Conservation (phyloP, 352 stramenopile species). For the Pythium phragmiticola region DNA sequence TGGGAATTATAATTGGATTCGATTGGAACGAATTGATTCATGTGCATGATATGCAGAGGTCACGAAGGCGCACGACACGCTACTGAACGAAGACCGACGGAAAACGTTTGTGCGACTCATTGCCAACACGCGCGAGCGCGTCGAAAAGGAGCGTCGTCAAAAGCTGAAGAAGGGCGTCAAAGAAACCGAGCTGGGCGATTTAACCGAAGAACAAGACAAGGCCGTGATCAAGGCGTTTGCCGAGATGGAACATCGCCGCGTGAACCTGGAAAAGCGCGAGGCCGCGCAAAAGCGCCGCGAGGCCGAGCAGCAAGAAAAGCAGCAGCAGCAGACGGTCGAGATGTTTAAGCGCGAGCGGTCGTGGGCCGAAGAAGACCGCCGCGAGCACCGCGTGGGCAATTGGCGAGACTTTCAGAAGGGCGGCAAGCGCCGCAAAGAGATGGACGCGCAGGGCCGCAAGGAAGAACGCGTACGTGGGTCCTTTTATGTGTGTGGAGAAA, state of each 20-base stretch:
- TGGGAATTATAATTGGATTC: neutral
- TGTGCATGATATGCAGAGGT: constrained; percentile 46
- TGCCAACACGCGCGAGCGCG: constrained; percentile 60
- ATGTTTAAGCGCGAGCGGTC: constrained; percentile 71
- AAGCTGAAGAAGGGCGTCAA: constrained; percentile 86
- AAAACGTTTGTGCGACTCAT: constrained; percentile 82
- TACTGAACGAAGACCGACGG: constrained; percentile 82
- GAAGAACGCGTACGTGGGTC: constrained; percentile 47
- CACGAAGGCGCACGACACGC: constrained; percentile 83
- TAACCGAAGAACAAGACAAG: constrained; percentile 68
- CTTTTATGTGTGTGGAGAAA: neutral
- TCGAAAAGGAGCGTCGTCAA: constrained; percentile 66
- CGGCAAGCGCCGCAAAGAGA: constrained; percentile 63
- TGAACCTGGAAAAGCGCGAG: constrained; percentile 77
- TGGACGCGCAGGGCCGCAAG: constrained; percentile 62
- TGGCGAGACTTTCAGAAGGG: constrained; percentile 80
- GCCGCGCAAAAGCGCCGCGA: constrained; percentile 64
- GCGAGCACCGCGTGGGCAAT: constrained; percentile 76
- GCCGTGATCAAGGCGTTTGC: constrained; percentile 81
- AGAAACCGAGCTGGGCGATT: constrained; percentile 60
- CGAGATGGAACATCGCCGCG: constrained; percentile 74
- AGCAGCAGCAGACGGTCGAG: constrained; percentile 55
- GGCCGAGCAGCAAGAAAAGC: constrained; percentile 71
- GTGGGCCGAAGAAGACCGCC: constrained; percentile 75
- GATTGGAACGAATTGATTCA: constrained; percentile 8